These are phyloP conservation scores for Debaryomycetaceae sp. DNA, from an alignment of 1,139 yeast genomes.

Conservation along the genomic window DNA sequence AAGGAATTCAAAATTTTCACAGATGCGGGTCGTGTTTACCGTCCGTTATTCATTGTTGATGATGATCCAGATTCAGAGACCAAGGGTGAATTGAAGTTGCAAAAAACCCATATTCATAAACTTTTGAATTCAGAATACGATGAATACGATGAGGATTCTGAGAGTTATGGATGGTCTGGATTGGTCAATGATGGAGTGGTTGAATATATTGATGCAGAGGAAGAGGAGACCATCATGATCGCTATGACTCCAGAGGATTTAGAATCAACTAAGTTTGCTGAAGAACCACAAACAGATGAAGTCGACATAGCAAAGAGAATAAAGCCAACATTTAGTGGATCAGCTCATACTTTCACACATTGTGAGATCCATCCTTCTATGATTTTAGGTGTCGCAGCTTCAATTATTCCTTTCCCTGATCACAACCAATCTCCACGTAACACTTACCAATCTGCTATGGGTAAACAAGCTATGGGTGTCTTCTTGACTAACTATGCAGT, in stretches of 20 bases:
- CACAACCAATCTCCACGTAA: conserved; percentile 99
- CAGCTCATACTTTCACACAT: conserved; percentile 89
- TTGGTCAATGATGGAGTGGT: conserved; percentile 82
- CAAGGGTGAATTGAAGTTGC: conserved; percentile 76
- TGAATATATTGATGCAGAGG: conserved; percentile 96
- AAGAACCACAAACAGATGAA: conserved; percentile 46
- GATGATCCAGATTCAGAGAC: conserved; percentile 76
- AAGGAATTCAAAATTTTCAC: conserved; percentile 94
- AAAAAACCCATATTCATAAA: conserved; percentile 76
- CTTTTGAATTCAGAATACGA: conserved; percentile 62
- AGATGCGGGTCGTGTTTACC: conserved; percentile 97
- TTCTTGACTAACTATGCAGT: conserved; percentile 91
- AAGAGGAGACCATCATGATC: conserved; percentile 95
- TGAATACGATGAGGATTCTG: conserved; percentile 57
- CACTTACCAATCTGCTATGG: conserved; percentile 99
- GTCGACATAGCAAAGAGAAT: conserved; percentile 85
- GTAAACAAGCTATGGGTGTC: conserved; percentile 99
- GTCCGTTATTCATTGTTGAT: conserved; percentile 89
- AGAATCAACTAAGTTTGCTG: conserved; percentile 56
- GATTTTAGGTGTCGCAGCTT: conserved; percentile 98
- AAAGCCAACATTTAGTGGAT: conserved; percentile 60
- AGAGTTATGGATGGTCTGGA: conserved; percentile 77
- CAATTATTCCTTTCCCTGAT: conserved; percentile 98
- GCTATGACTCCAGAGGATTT: conserved; percentile 99
- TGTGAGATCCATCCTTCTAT: conserved; percentile 99